phyloP scores from a whole-genome alignment of 257 asterid species.

The Gentiana macrophylla region DNA sequence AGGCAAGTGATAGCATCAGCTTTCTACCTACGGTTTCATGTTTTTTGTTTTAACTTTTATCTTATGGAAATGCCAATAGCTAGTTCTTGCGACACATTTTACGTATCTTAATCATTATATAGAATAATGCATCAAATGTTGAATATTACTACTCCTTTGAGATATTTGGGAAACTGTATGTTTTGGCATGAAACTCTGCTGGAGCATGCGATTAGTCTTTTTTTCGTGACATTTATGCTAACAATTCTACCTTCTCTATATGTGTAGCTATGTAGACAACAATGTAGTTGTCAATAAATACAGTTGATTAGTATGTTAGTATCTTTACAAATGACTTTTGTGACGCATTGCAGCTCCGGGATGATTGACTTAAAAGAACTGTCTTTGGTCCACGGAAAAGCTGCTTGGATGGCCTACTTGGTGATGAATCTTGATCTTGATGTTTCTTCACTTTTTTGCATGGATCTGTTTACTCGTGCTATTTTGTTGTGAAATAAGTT shows the following conservation, averaged over 20 bases:
- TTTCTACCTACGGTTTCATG: neutral
- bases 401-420: conserved; percentile 99
- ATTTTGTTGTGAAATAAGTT: too few relatives aligned
- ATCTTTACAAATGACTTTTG: conserved; percentile 7
- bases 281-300: too few relatives aligned
- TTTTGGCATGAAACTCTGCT: neutral
- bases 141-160: neutral
- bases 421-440: conserved; percentile 22
- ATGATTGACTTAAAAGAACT: conserved; percentile 59
- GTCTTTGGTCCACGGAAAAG: conserved; percentile 77
- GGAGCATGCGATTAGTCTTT: neutral
- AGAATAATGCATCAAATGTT: too few relatives aligned
- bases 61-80: too few relatives aligned
- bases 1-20: conserved; percentile 34
- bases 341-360: conserved; percentile 55
- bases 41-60: neutral
- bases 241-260: too few relatives aligned
- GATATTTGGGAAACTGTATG: neutral
- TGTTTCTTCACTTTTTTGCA: too few relatives aligned
- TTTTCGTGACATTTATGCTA: neutral
- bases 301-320: neutral
- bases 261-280: too few relatives aligned
- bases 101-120: too few relatives aligned
- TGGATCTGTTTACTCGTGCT: too few relatives aligned
- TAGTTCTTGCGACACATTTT: neutral